Evolutionary conservation across 1,139 yeast species (phyloP), one percentile per base, ranked within the genome.

Genomic region (Yamadazyma kanchanaburiensis): DNA sequence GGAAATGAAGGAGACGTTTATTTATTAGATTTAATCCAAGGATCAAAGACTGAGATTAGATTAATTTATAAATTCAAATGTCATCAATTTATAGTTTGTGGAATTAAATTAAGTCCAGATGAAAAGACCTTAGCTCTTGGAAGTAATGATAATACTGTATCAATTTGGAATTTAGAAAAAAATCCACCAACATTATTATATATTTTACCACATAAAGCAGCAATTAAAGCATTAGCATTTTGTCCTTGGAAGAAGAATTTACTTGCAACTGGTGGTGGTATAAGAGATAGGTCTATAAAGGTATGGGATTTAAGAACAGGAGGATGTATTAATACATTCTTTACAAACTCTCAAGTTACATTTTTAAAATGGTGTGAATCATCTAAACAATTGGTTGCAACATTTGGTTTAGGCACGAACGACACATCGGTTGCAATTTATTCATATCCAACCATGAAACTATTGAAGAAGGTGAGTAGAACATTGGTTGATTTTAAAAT

Each of bases 251-350:
- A 69, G 0, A 46, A 47, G 7, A 50, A 60, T 3, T 45, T 68
- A 8, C 38, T 68, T 20, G 73, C 66, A 3, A 66, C 73, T 0
- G 74, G 74, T 1, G 73, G 68, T 1, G 74, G 74, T 3, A 53
- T 55, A 12, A 57, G 50, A 31, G 74, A 68, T 41, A 44, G 71
- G 23, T 65, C 64, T 15, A 64, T 80, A 12, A 62, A 87, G 31
- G 85, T 87, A 49, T 88, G 96, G 95, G 95, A 89, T 53, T 71
- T 91, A 0, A 59, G 60, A 3, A 68, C 91, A 0, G 96, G 95
- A 0, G 80, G 91, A 0, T 53, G 84, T 25, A 55, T 87, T 20
- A 63, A 68, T 7, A 62, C 77, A 21, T 52, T 65, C 26, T 60
- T 66, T 30, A 80, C 94, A 1, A 66, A 69, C 15, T 81, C 85